These are phyloP conservation scores for Myrica gale DNA, from an alignment of 306 rosid genomes.

Conservation along the genomic window DNA sequence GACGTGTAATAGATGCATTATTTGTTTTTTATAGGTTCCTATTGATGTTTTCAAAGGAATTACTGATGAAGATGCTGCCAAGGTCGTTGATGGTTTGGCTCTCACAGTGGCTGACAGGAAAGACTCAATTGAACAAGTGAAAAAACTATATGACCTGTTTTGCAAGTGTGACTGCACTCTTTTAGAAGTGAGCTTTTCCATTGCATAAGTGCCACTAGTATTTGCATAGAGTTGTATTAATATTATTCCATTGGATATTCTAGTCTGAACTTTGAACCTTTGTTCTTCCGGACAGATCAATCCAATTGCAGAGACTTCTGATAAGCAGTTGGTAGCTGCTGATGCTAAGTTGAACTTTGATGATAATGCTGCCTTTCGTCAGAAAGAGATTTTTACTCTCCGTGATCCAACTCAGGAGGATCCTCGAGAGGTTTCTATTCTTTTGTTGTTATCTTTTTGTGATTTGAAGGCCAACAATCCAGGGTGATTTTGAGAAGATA, in stretches of 20 bases:
- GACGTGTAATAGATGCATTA: slow-evolving; percentile 26
- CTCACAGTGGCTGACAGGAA: slow-evolving; percentile 70
- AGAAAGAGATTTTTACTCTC: slow-evolving; percentile 76
- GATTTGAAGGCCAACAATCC: background rate
- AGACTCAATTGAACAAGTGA: slow-evolving; percentile 92
- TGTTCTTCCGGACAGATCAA: slow-evolving; percentile 62
- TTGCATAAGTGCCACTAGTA: slow-evolving; percentile 1
- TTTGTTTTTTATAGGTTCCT: slow-evolving; percentile 66
- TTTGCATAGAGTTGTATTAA: slow-evolving; percentile 6
- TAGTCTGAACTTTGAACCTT: slow-evolving; percentile 17
- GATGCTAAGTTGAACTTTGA: slow-evolving; percentile 99
- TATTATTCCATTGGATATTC: background rate
- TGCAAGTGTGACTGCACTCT: slow-evolving; percentile 81
- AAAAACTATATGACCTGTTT: slow-evolving; percentile 86
- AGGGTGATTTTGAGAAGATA: background rate
- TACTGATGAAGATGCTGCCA: slow-evolving; percentile 89
- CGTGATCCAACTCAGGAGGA: slow-evolving; percentile 98
- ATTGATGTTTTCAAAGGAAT: slow-evolving; percentile 91
- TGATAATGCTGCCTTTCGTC: slow-evolving; percentile 94
- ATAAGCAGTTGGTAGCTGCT: slow-evolving; percentile 94
- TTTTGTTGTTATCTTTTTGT: slow-evolving; percentile 25
- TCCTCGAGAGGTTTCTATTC: slow-evolving; percentile 80
- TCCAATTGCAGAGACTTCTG: slow-evolving; percentile 95
- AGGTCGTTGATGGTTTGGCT: slow-evolving; percentile 97
- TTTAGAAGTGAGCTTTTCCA: slow-evolving; percentile 73